Conservation (phyloP, 2,329 filamentous ascomycete species). For the Pestalotiopsis sp. region DNA sequence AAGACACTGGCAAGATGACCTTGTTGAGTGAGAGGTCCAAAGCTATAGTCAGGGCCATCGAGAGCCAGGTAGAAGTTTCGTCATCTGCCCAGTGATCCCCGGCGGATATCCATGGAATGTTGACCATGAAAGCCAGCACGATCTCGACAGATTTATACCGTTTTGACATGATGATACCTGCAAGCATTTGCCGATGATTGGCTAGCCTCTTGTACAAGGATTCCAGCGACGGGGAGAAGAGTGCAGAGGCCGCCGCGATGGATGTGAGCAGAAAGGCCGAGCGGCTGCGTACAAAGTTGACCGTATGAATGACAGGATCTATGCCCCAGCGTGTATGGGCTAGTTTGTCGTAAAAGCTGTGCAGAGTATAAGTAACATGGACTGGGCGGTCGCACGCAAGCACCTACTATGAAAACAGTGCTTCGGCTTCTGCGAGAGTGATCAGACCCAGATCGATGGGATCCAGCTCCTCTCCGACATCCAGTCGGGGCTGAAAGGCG, state of each 20-base stretch:
- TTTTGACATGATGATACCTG: constrained; percentile 61
- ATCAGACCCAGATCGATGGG: constrained; percentile 73
- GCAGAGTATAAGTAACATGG: constrained; percentile 10
- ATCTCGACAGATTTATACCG: constrained; percentile 74
- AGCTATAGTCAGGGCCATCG: constrained; percentile 70
- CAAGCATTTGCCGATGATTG: constrained; percentile 65
- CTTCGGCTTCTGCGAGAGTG: constrained; percentile 65
- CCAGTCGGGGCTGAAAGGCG: constrained; percentile 63
- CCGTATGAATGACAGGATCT: constrained; percentile 67
- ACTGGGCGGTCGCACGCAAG: background rate
- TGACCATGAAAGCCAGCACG: constrained; percentile 75
- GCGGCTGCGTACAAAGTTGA: constrained; percentile 66
- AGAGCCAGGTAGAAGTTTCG: constrained; percentile 72
- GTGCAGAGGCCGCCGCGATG: constrained; percentile 68
- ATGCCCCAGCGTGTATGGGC: constrained; percentile 77
- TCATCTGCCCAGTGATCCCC: constrained; percentile 71
- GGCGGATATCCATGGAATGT: constrained; percentile 75
- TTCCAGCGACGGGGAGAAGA: constrained; percentile 66
- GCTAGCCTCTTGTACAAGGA: constrained; percentile 69
- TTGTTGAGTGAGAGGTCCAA: constrained; percentile 73
- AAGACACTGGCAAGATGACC: constrained; percentile 60
- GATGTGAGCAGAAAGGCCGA: constrained; percentile 76
- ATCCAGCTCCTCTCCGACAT: constrained; percentile 66
- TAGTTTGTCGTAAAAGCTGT: constrained; percentile 69
- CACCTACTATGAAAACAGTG: constrained; percentile 66